These are phyloP conservation scores for Aureobasidium sp. DNA, from an alignment of 2,329 filamentous ascomycete species.

Conservation along the genomic window DNA sequence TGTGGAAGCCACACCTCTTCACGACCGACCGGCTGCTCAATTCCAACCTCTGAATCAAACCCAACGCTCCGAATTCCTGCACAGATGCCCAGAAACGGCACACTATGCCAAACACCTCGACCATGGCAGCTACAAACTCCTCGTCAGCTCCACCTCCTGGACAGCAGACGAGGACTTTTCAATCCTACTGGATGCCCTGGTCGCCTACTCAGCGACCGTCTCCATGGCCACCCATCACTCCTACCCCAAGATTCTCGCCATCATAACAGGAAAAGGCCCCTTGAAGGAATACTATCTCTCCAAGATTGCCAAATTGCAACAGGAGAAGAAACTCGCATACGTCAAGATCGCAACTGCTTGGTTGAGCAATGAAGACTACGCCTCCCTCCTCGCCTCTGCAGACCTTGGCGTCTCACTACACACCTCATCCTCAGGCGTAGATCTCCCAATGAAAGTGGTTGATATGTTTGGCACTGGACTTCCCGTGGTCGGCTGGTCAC, in stretches of 20 bases:
- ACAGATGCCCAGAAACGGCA: slow-evolving; percentile 54
- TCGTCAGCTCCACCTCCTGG: slow-evolving; percentile 95
- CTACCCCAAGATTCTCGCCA: slow-evolving; percentile 63
- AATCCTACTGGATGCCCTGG: slow-evolving; percentile 72
- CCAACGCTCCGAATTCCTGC: slow-evolving; percentile 52
- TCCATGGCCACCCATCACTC: slow-evolving; percentile 27
- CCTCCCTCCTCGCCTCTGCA: slow-evolving; percentile 69
- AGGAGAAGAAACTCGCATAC: slow-evolving; percentile 54
- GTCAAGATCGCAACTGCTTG: slow-evolving; percentile 74
- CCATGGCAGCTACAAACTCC: slow-evolving; percentile 46
- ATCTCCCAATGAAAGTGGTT: slow-evolving; percentile 97
- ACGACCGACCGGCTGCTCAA: slow-evolving; percentile 75
- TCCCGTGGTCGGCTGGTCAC: slow-evolving; percentile 77
- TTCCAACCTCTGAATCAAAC: slow-evolving; percentile 60
- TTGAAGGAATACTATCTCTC: slow-evolving; percentile 67
- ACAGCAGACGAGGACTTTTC: slow-evolving; percentile 94
- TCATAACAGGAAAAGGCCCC: slow-evolving; percentile 93
- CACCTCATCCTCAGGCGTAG: slow-evolving; percentile 87
- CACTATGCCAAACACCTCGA: slow-evolving; percentile 44
- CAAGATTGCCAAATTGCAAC: slow-evolving; percentile 53
- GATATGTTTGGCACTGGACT: slow-evolving; percentile 97
- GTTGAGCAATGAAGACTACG: slow-evolving; percentile 77
- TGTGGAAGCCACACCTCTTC: slow-evolving; percentile 57
- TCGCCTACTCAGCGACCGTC: slow-evolving; percentile 54
- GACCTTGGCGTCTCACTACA: slow-evolving; percentile 88